phyloP scores from a whole-genome alignment of 495 filamentous ascomycete species.

The Evernia prunastri region DNA sequence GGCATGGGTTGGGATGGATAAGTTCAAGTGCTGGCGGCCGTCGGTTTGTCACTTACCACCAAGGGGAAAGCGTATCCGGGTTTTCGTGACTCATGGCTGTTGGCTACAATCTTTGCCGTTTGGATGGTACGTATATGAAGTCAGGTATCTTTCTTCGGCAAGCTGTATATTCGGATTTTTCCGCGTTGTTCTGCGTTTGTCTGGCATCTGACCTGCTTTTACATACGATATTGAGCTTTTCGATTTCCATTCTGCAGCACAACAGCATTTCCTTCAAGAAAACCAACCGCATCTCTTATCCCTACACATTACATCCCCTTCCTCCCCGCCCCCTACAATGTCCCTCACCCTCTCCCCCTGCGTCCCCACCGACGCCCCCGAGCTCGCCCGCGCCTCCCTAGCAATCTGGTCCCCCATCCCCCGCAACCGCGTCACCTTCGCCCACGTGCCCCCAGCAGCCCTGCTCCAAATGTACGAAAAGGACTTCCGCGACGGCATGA shows the following conservation, averaged over 20 bases:
- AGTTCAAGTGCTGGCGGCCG: background rate
- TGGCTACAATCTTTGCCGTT: background rate
- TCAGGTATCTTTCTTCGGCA: background rate
- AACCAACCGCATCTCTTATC: background rate
- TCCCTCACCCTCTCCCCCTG: background rate
- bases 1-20: background rate
- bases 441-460: background rate
- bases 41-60: background rate
- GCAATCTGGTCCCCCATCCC: background rate
- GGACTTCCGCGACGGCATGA: constrained; percentile 3
- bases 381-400: background rate
- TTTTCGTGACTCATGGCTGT: background rate
- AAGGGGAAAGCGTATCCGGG: background rate
- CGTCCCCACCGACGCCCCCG: background rate
- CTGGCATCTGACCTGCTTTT: too few species aligned
- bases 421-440: background rate
- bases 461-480: constrained; percentile 4
- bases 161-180: too few species aligned
- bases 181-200: too few species aligned
- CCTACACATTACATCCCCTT: too few species aligned
- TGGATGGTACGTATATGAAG: background rate
- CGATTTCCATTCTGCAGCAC: background rate
- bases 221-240: background rate
- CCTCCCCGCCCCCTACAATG: background rate
- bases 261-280: background rate